Conservation (phyloP, 2,329 filamentous ascomycete genomes). For the Dothistroma septosporum region DNA sequence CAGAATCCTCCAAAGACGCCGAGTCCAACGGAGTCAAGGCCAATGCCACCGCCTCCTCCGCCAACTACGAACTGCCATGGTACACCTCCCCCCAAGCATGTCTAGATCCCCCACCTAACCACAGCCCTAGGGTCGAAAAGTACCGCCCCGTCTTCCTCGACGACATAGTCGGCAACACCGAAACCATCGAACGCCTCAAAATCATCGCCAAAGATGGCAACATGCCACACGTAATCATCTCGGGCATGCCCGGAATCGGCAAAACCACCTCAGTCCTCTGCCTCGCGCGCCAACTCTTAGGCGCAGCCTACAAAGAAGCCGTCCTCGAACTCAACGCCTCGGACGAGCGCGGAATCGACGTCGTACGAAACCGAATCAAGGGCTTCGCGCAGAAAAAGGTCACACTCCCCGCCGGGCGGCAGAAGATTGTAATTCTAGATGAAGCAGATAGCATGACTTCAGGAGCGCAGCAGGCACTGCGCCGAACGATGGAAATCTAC, state of each 20-base stretch:
- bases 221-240: constrained; percentile 99
- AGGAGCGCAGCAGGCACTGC: constrained; percentile 89
- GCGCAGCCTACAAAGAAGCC: constrained; percentile 93
- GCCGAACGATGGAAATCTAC: constrained; percentile 98
- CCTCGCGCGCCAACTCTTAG: constrained; percentile 83
- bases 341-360: constrained; percentile 94
- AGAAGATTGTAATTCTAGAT: constrained; percentile 96
- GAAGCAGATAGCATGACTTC: constrained; percentile 97
- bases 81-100: constrained; percentile 35
- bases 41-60: constrained; percentile 36
- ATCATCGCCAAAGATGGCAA: constrained; percentile 98
- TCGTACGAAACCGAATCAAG: constrained; percentile 95
- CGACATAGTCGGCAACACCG: constrained; percentile 95
- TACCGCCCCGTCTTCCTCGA: constrained; percentile 93
- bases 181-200: constrained; percentile 94
- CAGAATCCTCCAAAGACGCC: constrained; percentile 49
- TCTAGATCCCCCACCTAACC: not conserved
- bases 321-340: constrained; percentile 94
- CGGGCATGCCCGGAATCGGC: constrained; percentile 98
- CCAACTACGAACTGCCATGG: constrained; percentile 77
- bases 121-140: constrained; percentile 81
- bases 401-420: constrained; percentile 80
- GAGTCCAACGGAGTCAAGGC: constrained; percentile 42
- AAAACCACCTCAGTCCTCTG: constrained; percentile 96
- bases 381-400: constrained; percentile 99